These are phyloP conservation scores for Cryptosporidium parvum DNA, from an alignment of 169 alveolate genomes.

Conservation along the genomic window DNA sequence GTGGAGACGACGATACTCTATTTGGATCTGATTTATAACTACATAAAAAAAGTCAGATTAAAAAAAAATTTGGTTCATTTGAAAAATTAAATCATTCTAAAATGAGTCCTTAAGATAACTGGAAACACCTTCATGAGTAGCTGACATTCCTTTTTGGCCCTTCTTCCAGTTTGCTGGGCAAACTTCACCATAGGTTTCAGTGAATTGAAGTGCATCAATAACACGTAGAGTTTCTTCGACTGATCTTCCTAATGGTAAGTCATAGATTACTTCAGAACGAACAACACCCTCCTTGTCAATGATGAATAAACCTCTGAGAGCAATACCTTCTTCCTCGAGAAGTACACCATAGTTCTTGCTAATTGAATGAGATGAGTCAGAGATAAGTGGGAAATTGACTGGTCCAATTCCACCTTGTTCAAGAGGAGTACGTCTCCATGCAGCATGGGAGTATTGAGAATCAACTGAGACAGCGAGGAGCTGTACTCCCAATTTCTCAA, in stretches of 20 bases:
- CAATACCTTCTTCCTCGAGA: constrained; percentile 93
- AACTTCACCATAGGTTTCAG: constrained; percentile 97
- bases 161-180: constrained; percentile 99
- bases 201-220: constrained; percentile 95
- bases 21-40: constrained; percentile 59
- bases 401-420: constrained; percentile 98
- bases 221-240: constrained; percentile 95
- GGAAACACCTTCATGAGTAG: constrained; percentile 93
- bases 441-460: constrained; percentile 95
- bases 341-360: constrained; percentile 93
- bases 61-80: background rate
- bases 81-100: background rate
- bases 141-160: constrained; percentile 95
- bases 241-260: constrained; percentile 99
- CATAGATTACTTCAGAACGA: constrained; percentile 95
- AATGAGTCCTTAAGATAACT: constrained; percentile 79
- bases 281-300: constrained; percentile 96
- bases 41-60: background rate
- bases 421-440: constrained; percentile 95
- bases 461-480: constrained; percentile 97
- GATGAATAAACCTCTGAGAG: constrained; percentile 98
- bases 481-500: constrained; percentile 92
- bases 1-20: constrained; percentile 64
- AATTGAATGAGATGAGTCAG: constrained; percentile 93
- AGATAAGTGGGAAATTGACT: constrained; percentile 91